Percentiles rank a stretch among this genome's conserved stretches.
These are phyloP conservation scores for Emmonsiellopsis sp. DNA, from an alignment of 2,329 filamentous ascomycete species.

Conservation along the genomic window DNA sequence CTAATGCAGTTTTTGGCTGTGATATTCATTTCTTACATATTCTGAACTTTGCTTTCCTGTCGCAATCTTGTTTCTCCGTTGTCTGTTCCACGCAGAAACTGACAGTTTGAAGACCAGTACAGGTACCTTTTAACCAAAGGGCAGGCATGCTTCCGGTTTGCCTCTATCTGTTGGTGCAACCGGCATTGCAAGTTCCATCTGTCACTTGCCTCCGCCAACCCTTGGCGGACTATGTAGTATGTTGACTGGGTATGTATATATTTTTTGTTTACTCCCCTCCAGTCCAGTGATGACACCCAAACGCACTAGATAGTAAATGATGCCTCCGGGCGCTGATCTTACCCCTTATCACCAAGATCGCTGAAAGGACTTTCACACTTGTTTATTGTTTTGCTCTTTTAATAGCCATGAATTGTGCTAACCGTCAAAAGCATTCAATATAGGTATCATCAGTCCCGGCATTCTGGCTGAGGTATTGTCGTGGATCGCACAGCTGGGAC, in stretches of 20 bases:
- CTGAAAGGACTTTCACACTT: slow-evolving; percentile 40
- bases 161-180: neutral
- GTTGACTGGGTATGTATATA: slow-evolving; percentile 18
- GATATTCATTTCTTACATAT: slow-evolving; percentile 99
- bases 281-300: slow-evolving; percentile 56
- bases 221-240: too few relatives aligned
- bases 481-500: too few relatives aligned
- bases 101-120: slow-evolving; percentile 1
- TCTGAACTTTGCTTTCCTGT: slow-evolving; percentile 52
- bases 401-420: neutral
- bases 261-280: slow-evolving; percentile 9
- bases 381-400: neutral
- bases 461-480: too few relatives aligned
- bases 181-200: too few relatives aligned
- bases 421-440: neutral
- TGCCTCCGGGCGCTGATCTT: slow-evolving; percentile 48
- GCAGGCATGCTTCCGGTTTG: too few relatives aligned
- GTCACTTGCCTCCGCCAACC: too few relatives aligned
- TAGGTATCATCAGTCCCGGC: neutral
- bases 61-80: neutral
- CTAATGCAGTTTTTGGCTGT: slow-evolving; percentile 63
- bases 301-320: slow-evolving; percentile 63
- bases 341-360: slow-evolving; percentile 56
- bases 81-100: neutral
- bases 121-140: neutral